Evolutionary conservation across 2,329 filamentous ascomycete genomes (phyloP).

Genomic region (Colletotrichum magnum): DNA sequence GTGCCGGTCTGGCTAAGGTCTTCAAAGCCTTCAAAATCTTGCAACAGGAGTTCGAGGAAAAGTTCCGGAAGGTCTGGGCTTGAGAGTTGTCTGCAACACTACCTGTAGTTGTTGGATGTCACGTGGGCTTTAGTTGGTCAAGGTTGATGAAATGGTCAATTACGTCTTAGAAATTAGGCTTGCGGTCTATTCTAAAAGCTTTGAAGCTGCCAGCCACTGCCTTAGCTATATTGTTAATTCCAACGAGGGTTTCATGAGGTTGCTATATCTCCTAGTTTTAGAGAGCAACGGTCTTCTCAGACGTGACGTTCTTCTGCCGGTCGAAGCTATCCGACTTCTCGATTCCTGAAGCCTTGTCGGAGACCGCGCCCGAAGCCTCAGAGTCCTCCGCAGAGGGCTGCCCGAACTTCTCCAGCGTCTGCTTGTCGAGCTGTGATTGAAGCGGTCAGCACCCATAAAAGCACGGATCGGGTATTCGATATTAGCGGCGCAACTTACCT

Average conservation of each 20-base stretch:
- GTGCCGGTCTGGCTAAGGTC: conserved; percentile 66
- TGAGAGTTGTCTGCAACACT: conserved; percentile 47
- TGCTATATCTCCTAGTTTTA: background rate
- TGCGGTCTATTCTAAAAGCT: too few species aligned
- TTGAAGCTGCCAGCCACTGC: too few species aligned
- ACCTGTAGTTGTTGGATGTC: too few species aligned
- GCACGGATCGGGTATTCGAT: too few species aligned
- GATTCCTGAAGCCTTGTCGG: background rate
- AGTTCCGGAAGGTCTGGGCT: conserved; percentile 74
- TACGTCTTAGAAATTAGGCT: background rate
- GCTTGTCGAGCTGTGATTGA: background rate
- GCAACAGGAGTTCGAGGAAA: conserved; percentile 72
- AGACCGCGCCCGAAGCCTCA: background rate
- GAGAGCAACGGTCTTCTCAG: background rate
- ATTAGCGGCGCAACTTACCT: conserved; percentile 9
- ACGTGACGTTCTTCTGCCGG: background rate
- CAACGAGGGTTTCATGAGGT: background rate
- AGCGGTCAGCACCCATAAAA: background rate
- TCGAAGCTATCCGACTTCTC: background rate
- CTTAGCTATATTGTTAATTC: background rate
- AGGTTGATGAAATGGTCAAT: background rate
- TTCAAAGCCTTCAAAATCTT: conserved; percentile 71
- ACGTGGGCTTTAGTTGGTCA: background rate
- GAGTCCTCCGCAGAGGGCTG: conserved; percentile 1
- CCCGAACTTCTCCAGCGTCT: background rate